Evolutionary conservation across 768 basidiomycete genomes (phyloP).

Genomic region (Mycena epipterygia): DNA sequence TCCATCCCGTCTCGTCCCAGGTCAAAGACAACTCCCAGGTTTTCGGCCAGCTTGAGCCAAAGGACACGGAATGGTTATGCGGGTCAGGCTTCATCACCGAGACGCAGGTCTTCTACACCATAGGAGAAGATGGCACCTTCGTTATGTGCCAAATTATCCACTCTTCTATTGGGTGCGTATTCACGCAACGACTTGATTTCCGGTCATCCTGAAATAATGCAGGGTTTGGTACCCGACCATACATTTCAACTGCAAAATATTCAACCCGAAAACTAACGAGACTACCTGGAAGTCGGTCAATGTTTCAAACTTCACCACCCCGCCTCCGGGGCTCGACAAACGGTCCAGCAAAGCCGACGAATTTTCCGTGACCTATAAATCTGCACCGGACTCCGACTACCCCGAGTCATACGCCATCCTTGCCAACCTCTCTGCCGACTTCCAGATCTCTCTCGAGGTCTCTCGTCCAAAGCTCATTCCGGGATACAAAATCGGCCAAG

Average conservation of each 20-base stretch:
- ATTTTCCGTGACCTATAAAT: conserved; percentile 80
- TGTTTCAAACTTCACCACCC: conserved; percentile 82
- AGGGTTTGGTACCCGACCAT: conserved; percentile 96
- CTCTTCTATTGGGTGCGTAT: conserved; percentile 86
- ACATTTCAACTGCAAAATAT: conserved; percentile 93
- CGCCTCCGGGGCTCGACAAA: conserved; percentile 85
- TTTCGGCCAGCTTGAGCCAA: conserved; percentile 78
- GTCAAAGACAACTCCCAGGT: conserved; percentile 71
- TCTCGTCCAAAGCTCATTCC: conserved; percentile 76
- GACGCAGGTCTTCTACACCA: conserved; percentile 90
- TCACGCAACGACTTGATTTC: conserved; percentile 23
- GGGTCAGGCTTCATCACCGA: conserved; percentile 90
- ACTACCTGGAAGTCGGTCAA: conserved; percentile 90
- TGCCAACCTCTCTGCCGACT: conserved; percentile 82
- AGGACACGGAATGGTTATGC: conserved; percentile 88
- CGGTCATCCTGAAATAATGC: conserved; percentile 29
- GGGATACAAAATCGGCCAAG: conserved; percentile 94
- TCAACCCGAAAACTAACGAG: conserved; percentile 82
- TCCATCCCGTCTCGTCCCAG: conserved; percentile 87
- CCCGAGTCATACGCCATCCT: conserved; percentile 86
- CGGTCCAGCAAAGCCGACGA: conserved; percentile 90
- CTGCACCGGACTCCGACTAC: conserved; percentile 65
- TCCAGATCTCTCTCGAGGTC: conserved; percentile 85
- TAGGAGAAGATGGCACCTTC: conserved; percentile 83
- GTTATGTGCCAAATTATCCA: conserved; percentile 91